Evolutionary conservation across 2,329 filamentous ascomycete species (phyloP).

Genomic region (Dactylellina leptospora): DNA sequence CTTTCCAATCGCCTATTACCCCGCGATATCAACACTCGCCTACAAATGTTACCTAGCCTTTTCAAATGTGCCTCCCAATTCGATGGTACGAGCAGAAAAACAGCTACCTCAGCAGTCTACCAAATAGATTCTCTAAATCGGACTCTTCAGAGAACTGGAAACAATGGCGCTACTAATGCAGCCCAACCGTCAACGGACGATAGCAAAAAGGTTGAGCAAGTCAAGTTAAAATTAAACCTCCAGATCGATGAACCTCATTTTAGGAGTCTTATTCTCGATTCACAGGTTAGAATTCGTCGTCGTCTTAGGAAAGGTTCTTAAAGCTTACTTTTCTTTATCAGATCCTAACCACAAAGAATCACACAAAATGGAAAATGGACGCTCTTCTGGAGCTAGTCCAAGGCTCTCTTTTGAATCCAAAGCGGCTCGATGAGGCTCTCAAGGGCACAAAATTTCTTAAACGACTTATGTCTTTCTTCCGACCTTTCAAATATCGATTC

Average conservation of each 20-base stretch:
- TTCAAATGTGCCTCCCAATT: conserved; percentile 80
- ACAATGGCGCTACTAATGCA: conserved; percentile 12
- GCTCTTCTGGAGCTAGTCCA: conserved; percentile 89
- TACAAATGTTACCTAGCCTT: conserved; percentile 88
- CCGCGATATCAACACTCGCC: conserved; percentile 78
- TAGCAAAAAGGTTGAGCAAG: conserved; percentile 62
- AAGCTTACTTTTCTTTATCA: not conserved
- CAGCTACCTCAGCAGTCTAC: conserved; percentile 90
- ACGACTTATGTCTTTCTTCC: conserved; percentile 89
- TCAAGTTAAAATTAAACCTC: conserved; percentile 69
- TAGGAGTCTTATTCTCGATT: conserved; percentile 67
- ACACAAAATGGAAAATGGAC: conserved; percentile 97
- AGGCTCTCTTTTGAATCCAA: conserved; percentile 87
- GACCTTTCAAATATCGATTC: conserved; percentile 96
- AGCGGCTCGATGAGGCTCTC: conserved; percentile 90
- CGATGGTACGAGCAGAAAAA: conserved; percentile 72
- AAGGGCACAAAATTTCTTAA: conserved; percentile 97
- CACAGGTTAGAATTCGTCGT: conserved; percentile 50
- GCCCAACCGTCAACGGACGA: conserved; percentile 57
- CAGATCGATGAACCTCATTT: conserved; percentile 73
- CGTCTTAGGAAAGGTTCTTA: not conserved
- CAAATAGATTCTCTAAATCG: conserved; percentile 97
- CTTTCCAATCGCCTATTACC: conserved; percentile 87
- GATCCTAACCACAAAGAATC: conserved; percentile 88
- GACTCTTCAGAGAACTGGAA: conserved; percentile 77